A percentile compares a stretch with the other conserved stretches of the same genome.
phyloP scores from a whole-genome alignment of 106 monocot genomes.

The Phalaenopsis equestris region DNA sequence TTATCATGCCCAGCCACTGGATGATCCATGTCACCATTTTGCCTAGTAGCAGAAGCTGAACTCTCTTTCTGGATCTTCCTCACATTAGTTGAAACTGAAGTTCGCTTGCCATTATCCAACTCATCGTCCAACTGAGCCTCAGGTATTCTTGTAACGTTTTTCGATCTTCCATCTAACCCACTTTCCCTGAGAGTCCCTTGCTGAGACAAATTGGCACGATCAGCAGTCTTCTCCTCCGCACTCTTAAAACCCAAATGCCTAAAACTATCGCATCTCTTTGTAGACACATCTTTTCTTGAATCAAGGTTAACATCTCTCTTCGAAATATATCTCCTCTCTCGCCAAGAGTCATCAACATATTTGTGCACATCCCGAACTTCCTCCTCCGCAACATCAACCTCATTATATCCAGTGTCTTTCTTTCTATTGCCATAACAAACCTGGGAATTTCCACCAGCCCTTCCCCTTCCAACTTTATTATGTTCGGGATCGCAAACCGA shows the following conservation, averaged over 20 bases:
- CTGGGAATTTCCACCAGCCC: background rate
- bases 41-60: conserved; percentile 1
- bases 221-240: conserved; percentile 3
- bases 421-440: background rate
- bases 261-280: background rate
- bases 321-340: background rate
- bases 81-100: background rate
- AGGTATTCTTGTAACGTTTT: background rate
- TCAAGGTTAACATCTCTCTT: background rate
- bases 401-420: background rate
- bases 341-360: conserved; percentile 8
- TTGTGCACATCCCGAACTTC: conserved; percentile 10
- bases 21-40: conserved; percentile 8
- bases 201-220: background rate
- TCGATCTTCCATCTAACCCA: background rate
- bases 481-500: background rate
- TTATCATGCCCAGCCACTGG: conserved; percentile 2
- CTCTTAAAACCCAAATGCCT: background rate
- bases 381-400: conserved; percentile 8
- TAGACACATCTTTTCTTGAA: conserved; percentile 4
- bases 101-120: background rate
- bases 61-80: conserved; percentile 10
- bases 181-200: conserved; percentile 4
- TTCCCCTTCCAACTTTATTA: conserved; percentile 5
- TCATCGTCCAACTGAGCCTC: conserved; percentile 5